phyloP scores from a whole-genome alignment of 108 stramenopile genomes.

The Aurantiochytrium sp. region DNA sequence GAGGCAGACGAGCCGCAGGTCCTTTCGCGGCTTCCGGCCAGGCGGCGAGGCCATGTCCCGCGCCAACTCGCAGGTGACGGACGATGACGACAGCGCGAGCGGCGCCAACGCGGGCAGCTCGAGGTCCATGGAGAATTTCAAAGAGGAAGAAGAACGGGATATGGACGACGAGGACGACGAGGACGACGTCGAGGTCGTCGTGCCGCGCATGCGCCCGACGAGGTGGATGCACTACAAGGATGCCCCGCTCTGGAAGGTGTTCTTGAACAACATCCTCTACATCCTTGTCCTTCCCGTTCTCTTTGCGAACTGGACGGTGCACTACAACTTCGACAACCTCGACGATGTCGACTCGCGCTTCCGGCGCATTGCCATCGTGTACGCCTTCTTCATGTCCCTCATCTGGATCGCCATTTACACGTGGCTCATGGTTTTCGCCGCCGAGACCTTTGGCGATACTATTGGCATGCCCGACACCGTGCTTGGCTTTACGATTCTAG shows the following conservation, averaged over 20 bases:
- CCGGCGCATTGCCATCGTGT: not conserved
- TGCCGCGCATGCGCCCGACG: not conserved
- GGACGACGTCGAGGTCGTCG: not conserved
- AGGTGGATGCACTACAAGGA: not conserved
- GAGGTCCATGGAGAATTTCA: too few species aligned
- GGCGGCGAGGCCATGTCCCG: not conserved
- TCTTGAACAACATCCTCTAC: not conserved
- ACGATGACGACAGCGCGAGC: not conserved
- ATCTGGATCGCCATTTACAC: constrained; percentile 19
- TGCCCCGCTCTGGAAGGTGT: not conserved
- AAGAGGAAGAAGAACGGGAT: too few species aligned
- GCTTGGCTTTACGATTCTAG: constrained; percentile 70
- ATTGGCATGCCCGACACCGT: constrained; percentile 63
- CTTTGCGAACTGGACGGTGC: not conserved
- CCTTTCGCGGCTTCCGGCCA: not conserved
- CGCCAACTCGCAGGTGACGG: not conserved
- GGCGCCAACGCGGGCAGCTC: too few species aligned
- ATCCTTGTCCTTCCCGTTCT: not conserved
- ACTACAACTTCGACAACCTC: not conserved
- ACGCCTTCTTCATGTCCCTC: constrained; percentile 27
- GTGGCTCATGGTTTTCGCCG: constrained; percentile 23
- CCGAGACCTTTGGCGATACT: constrained; percentile 22
- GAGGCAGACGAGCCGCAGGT: not conserved
- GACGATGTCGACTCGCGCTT: not conserved
- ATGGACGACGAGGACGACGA: not conserved